Conservation (phyloP, 169 alveolate genomes). For the Plasmodium adleri region DNA sequence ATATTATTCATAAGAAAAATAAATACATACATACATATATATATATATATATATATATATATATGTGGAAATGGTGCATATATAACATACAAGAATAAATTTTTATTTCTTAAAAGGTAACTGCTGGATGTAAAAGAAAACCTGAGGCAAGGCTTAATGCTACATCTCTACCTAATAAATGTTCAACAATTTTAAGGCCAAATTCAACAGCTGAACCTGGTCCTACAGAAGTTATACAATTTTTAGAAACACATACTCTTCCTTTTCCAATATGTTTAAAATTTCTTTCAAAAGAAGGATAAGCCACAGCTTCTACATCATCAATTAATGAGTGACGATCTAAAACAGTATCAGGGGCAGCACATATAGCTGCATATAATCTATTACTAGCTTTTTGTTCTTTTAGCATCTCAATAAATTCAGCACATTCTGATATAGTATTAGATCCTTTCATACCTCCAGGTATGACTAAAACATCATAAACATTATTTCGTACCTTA, state of each 20-base stretch:
- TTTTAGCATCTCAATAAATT: conserved; percentile 77
- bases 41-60: neutral
- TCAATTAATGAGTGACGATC: conserved; percentile 83
- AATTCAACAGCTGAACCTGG: conserved; percentile 88
- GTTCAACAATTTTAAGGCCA: conserved; percentile 84
- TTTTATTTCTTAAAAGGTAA: conserved; percentile 37
- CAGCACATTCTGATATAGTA: conserved; percentile 39
- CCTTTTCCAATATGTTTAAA: conserved; percentile 83
- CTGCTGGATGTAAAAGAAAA: conserved; percentile 62
- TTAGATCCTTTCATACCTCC: conserved; percentile 87
- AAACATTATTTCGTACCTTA: conserved; percentile 77
- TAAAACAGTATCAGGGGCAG: conserved; percentile 85
- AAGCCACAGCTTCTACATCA: conserved; percentile 83
- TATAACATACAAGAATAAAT: conserved; percentile 6
- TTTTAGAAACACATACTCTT: conserved; percentile 83
- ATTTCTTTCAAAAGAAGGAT: conserved; percentile 84
- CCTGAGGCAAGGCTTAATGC: conserved; percentile 59
- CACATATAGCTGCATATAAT: conserved; percentile 87
- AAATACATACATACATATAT: neutral
- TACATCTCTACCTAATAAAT: conserved; percentile 76
- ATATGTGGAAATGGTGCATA: no score
- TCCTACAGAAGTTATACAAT: conserved; percentile 85
- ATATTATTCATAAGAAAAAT: no score
- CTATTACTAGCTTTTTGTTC: conserved; percentile 81
- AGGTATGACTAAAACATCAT: conserved; percentile 83